Conservation (phyloP, 306 rosid species). For the Rubus parviflorus region DNA sequence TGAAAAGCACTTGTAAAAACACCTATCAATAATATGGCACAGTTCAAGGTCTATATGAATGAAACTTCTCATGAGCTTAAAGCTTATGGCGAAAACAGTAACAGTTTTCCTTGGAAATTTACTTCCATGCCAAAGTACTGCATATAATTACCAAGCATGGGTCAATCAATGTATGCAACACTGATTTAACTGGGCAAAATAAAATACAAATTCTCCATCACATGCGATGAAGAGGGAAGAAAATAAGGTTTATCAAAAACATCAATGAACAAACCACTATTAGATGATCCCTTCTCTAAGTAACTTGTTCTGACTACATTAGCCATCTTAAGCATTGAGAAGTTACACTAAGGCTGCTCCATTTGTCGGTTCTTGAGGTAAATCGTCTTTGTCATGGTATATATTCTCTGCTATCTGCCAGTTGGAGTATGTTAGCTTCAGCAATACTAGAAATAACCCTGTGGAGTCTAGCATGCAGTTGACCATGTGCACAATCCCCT, state of each 20-base stretch:
- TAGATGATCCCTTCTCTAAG: conserved; percentile 1
- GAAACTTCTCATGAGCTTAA: too few species aligned
- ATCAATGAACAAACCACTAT: conserved; percentile 8
- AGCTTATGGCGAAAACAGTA: neutral
- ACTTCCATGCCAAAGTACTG: conserved; percentile 5
- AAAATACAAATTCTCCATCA: conserved; percentile 1
- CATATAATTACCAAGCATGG: conserved; percentile 20
- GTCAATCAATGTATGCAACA: conserved; percentile 9
- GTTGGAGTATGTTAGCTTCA: conserved; percentile 94
- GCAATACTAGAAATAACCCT: conserved; percentile 95
- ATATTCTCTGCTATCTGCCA: conserved; percentile 99
- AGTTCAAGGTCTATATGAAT: too few species aligned
- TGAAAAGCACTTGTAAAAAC: too few species aligned
- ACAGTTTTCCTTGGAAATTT: neutral
- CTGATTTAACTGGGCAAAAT: neutral
- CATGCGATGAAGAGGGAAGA: neutral
- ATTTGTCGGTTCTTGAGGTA: conserved; percentile 76
- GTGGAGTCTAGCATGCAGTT: too few species aligned
- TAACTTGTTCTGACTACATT: conserved; percentile 11
- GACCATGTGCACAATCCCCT: too few species aligned
- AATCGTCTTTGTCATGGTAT: conserved; percentile 95
- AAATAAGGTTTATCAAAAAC: neutral
- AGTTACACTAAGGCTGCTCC: conserved; percentile 47
- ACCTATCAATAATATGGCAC: too few species aligned
- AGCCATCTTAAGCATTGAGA: conserved; percentile 8